Evolutionary conservation across 2,329 filamentous ascomycete species (phyloP), one percentile per base, ranked within the genome.

Genomic region (Trichoderma gracile): DNA sequence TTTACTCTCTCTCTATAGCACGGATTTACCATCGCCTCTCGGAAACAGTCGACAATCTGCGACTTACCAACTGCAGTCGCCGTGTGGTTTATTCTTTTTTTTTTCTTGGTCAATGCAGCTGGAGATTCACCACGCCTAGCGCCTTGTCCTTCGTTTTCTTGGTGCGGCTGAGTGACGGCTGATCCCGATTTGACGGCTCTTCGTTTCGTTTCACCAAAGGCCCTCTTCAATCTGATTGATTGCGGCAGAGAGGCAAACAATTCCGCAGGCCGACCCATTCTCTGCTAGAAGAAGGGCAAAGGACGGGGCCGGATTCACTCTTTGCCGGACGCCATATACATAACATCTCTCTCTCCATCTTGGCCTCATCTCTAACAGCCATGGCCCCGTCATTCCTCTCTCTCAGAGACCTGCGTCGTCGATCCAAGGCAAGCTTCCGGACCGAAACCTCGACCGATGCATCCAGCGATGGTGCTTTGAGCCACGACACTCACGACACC

Each of bases 351-450:
- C 15, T 6, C 55, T 15, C 38, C 9, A 38, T 17, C 43, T 38
- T 58, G 14, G 21, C 43, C 15, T 49, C 27, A 55, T 25, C 62
- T 12, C 50, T 61, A 42, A 56, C 68, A 69, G 67, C 68, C 68
- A 87, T 87, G 85, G 80, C 84, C 63, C 83, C 85, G 40, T 79
- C 88, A 49, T 91, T 96, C 73, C 82, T 95, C 67, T 84, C 76
- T 69, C 76, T 85, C 71, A 91, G 87, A 77, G 87, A 89, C 73
- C 78, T 96, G 64, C 89, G 91, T 71, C 86, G 91, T 70, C 88
- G 89, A 71, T 95, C 91, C 64, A 89, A 83, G 75, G 85, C 88
- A 66, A 93, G 88, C 80, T 89, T 93, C 78, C 86, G 84, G 65
- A 88, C 86, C 54, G 84, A 85, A 46, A 82, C 81, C 67, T 86